phyloP scores from a whole-genome alignment of 75 land plant species.

The Pseudotsuga menziesii region DNA sequence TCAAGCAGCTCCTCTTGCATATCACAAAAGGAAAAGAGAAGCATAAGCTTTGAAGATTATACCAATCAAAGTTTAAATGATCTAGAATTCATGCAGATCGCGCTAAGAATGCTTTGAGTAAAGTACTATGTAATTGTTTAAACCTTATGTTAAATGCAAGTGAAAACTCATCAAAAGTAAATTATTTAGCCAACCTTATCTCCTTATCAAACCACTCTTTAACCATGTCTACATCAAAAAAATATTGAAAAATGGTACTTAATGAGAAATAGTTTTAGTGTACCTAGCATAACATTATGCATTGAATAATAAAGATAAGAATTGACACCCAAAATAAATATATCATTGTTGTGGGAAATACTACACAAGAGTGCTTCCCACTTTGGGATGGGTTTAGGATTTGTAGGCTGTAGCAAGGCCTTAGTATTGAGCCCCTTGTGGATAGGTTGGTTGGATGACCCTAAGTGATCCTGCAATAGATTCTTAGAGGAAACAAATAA shows the following conservation, averaged over 20 bases:
- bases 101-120: not conserved
- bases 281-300: not conserved
- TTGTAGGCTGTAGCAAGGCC: too few species aligned
- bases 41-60: not conserved
- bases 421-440: too few species aligned
- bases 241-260: not conserved
- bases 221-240: slow-evolving; percentile 13
- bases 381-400: too few species aligned
- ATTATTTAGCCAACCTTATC: not conserved
- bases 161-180: slow-evolving; percentile 12
- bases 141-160: slow-evolving; percentile 38
- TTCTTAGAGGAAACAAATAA: too few species aligned
- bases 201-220: slow-evolving; percentile 4
- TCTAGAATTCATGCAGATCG: not conserved
- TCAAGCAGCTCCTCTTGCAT: slow-evolving; percentile 52
- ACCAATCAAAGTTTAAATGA: not conserved
- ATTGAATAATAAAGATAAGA: not conserved
- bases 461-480: too few species aligned
- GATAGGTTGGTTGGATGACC: too few species aligned
- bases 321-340: not conserved
- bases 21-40: slow-evolving; percentile 5
- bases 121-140: slow-evolving; percentile 20
- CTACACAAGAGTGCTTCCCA: too few species aligned
- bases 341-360: too few species aligned
- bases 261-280: not conserved